Percentiles rank a stretch among this genome's conserved stretches.
phyloP scores from a whole-genome alignment of 129 eudicot genomes.

The Pulicaria dysenterica region DNA sequence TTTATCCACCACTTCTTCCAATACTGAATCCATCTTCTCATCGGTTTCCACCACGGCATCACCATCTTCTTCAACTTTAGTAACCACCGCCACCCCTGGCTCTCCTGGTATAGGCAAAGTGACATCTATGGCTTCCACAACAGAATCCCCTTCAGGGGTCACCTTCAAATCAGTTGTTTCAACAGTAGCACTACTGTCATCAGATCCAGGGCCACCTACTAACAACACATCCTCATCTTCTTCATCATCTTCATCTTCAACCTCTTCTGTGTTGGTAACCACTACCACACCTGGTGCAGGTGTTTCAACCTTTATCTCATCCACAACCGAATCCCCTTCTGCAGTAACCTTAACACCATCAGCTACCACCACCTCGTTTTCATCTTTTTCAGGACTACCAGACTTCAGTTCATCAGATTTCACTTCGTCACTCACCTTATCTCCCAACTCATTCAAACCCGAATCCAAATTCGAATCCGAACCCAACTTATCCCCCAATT shows the following conservation, averaged over 20 bases:
- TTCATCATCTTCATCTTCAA: slow-evolving; percentile 25
- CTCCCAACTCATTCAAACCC: slow-evolving; percentile 18
- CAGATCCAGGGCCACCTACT: slow-evolving; percentile 24
- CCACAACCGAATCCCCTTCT: slow-evolving; percentile 51
- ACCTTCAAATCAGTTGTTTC: slow-evolving; percentile 24
- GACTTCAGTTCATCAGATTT: slow-evolving; percentile 22
- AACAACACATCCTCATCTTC: slow-evolving; percentile 35
- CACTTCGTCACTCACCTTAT: slow-evolving; percentile 29
- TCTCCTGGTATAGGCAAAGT: slow-evolving; percentile 48
- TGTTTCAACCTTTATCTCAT: slow-evolving; percentile 40
- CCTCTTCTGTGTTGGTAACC: slow-evolving; percentile 33
- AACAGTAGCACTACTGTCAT: neutral
- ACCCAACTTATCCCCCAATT: neutral
- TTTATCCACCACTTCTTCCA: slow-evolving; percentile 48
- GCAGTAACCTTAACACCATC: slow-evolving; percentile 31
- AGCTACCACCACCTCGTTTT: slow-evolving; percentile 27
- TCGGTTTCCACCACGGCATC: slow-evolving; percentile 22
- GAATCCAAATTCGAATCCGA: neutral
- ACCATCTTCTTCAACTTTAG: slow-evolving; percentile 44
- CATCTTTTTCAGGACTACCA: slow-evolving; percentile 8
- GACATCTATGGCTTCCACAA: slow-evolving; percentile 50
- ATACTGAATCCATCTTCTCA: slow-evolving; percentile 26
- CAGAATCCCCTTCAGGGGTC: slow-evolving; percentile 51
- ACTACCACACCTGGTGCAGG: slow-evolving; percentile 49
- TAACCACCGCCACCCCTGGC: slow-evolving; percentile 55